Evolutionary conservation across 2,329 filamentous ascomycete genomes (phyloP).

Genomic region (Teratosphaeria destructans): DNA sequence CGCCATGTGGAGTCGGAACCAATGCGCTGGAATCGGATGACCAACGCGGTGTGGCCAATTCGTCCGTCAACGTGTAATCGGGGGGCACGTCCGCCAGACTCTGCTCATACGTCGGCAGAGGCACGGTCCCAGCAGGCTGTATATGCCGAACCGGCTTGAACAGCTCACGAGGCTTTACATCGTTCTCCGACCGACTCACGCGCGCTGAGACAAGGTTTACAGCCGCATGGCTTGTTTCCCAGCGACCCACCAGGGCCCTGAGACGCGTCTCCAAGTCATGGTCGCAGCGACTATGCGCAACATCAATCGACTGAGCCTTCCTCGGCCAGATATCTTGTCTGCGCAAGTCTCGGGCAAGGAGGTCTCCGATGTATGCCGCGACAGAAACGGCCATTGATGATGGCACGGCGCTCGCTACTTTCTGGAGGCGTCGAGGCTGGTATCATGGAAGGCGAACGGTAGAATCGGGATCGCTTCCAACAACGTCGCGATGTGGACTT

Average conservation of each 20-base stretch:
- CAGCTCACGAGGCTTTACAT: slow-evolving; percentile 8
- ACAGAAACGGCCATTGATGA: slow-evolving; percentile 38
- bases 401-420: slow-evolving; percentile 16
- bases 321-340: slow-evolving; percentile 32
- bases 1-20: neutral
- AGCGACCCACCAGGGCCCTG: slow-evolving; percentile 15
- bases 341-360: slow-evolving; percentile 31
- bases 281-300: slow-evolving; percentile 11
- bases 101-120: slow-evolving; percentile 36
- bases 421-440: slow-evolving; percentile 17
- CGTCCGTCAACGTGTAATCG: slow-evolving; percentile 34
- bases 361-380: slow-evolving; percentile 31
- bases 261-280: slow-evolving; percentile 23
- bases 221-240: slow-evolving; percentile 9
- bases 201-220: neutral
- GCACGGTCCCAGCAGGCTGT: slow-evolving; percentile 2
- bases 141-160: slow-evolving; percentile 7
- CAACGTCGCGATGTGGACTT: neutral
- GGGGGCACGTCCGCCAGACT: slow-evolving; percentile 33
- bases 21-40: neutral
- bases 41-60: slow-evolving; percentile 21
- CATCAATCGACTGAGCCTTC: slow-evolving; percentile 37
- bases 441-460: slow-evolving; percentile 24
- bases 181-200: neutral
- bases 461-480: slow-evolving; percentile 2